Evolutionary conservation across 2,329 filamentous ascomycete species (phyloP), one percentile per base, ranked within the genome.

Genomic region (Keithomyces neogunnii): DNA sequence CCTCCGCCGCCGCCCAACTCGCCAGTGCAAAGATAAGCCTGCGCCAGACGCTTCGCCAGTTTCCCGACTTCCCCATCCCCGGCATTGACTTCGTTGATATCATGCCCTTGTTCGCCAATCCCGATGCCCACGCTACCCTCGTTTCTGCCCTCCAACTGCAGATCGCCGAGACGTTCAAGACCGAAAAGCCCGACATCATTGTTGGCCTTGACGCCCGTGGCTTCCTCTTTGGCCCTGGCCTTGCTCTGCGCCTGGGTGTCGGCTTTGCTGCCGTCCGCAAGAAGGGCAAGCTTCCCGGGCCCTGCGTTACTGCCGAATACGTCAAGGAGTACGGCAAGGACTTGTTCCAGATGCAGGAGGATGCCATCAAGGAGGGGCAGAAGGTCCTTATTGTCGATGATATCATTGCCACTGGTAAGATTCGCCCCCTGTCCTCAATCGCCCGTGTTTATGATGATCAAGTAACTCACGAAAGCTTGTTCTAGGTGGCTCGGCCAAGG

Each of bases 61-160:
- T 89, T 74, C 82, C 84, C 64, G 89, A 97, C 77, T 97, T 96
- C 74, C 92, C 92, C 53, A 85, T 86, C 59, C 84, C 87, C 45
- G 92, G 93, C 69, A 92, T 99, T 66, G 79, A 95, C 63, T 99
- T 99, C 72, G 89, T 96, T 75, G 93, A 99, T 68, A 97, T 99
- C 72, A 85, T 99, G 70, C 93, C 93, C 55, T 85, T 97, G 66
- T 97, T 99, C 76, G 84, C 88, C 67, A 80, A 89, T 65, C 83
- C 85, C 51, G 66, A 69, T 48, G 77, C 88, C 55, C 92, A 96
- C 73, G 76, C 80, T 60, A 78, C 82, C 51, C 85, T 99, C 53
- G 76, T 96, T 67, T 81, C 84, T 62, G 89, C 89, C 47, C 86
- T 97, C 60, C 88, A 95, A 71, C 77, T 96, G 56, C 86, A 95